Evolutionary conservation across 1,139 yeast species (phyloP), one percentile per base, ranked within the genome.

Genomic region (Candida anutae): DNA sequence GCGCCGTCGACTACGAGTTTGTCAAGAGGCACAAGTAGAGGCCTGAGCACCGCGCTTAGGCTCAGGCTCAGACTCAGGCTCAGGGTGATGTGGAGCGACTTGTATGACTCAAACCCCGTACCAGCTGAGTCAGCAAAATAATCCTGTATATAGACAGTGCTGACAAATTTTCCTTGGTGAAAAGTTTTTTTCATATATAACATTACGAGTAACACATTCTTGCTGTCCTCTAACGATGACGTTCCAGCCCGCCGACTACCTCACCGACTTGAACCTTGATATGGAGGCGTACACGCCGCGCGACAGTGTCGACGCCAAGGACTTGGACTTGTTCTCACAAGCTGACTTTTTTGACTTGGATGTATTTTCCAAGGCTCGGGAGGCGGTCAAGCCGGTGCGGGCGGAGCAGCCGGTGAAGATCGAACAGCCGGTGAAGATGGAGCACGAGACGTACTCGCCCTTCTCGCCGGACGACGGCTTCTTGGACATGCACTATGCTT

Each of bases 341-440:
- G 42, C 63, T 3, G 70, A 66, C 23, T 69, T 69, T 39, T 65
- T 62, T 35, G 68, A 67, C 38, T 62, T 69, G 43, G 74, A 68
- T 39, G 62, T 52, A 6, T 58, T 61, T 32, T 48, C 56, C 32
- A 50, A 50, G 31, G 53, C 46, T 30, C n/a, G n/a, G n/a, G 33
- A 39, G n/a, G 37, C 37, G 20, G 42, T 40, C 13, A 26, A 21
- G 28, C 34, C 24, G 26, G 34, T 25, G 37, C 32, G 13, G 11
- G 32, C 24, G 26, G 34, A 25, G 37, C 32, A 15, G 11, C 19
- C 19, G 8, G 19, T 17, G 8, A 8, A 8, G 19, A 17, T 17
- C 9, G 8, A 8, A 8, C 30, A 16, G n/a, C 28, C 34, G 25
- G 33, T 33, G 22, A 35, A 37, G 24, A 28, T 33, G 26, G 35